These are phyloP conservation scores for Chloropicon primus DNA, from an alignment of 139 green algal species.

Conservation along the genomic window DNA sequence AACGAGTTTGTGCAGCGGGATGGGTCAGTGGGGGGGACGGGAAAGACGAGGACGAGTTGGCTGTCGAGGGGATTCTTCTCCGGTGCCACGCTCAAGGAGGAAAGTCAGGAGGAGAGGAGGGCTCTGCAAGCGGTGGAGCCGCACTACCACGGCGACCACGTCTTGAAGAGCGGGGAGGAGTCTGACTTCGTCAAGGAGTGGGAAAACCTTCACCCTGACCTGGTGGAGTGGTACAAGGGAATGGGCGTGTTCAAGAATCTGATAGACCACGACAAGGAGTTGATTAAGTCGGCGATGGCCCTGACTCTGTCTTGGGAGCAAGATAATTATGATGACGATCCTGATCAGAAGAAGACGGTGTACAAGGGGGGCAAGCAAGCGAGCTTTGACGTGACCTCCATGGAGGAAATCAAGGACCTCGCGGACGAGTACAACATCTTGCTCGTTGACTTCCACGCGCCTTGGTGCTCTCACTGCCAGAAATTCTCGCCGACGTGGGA, in stretches of 20 bases:
- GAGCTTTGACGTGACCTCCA: background rate
- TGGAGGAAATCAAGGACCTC: background rate
- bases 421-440: conserved; percentile 12
- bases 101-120: background rate
- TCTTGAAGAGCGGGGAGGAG: background rate
- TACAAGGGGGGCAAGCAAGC: conserved; percentile 3
- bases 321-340: background rate
- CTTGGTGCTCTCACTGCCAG: conserved; percentile 20
- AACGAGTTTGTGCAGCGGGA: background rate
- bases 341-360: background rate
- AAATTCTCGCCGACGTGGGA: background rate
- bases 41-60: background rate
- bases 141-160: background rate
- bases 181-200: background rate
- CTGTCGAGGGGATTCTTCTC: background rate
- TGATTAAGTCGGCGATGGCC: background rate
- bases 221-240: background rate
- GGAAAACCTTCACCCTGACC: background rate
- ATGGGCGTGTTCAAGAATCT: background rate
- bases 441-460: conserved; percentile 21
- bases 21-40: background rate
- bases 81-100: conserved; percentile 11
- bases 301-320: background rate
- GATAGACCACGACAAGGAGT: background rate
- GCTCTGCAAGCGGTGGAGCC: background rate